Base-by-base conservation (phyloP, 2,329 filamentous ascomycete species). In the Sphaerulina populicola region DNA sequence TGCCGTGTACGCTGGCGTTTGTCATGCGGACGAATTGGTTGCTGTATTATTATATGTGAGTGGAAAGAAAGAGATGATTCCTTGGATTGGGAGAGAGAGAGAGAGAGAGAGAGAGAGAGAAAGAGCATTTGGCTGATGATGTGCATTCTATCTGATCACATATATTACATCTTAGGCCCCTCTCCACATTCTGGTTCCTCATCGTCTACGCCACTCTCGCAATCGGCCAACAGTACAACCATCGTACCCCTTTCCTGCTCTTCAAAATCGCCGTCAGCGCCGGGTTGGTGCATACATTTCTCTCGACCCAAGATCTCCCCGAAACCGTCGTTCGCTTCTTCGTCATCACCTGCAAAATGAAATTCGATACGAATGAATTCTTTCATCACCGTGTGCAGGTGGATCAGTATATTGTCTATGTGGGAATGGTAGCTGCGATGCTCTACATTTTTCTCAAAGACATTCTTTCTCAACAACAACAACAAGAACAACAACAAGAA, bases 151-250 rank as follows among this genome's bases (percentile, higher is more conserved):
- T 33, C 30, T 4, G 30, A 2, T 33, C 11, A 33, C 11, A 8
- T 12, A 12, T 33, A 33, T 33, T 12, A 33, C 2, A n/a, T n/a
- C n/a, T 12, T 4, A 33, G 30, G 30, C 30, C 36, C 7, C 36
- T 38, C 8, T 71, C 77, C 33, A 80, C 73, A 46, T 80, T 83
- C 62, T 85, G 80, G 78, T 84, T 81, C 60, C 56, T 80, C 4
- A 66, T 81, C 15, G 67, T 78, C 12, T 83, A 74, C 60, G 55
- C 68, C 23, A 80, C 77, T 2, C 66, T 83, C 50, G 66, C 69
- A 14, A 60, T 74, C 14, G 68, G 67, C 33, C 64, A 64, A 2
- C 57, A 60, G 18, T 61, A 64, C 53, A 81, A 81, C 56, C 60
- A 68, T n/a, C 70, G 69, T 40, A 59, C 69, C 3, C 57, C 59